Percentiles rank a stretch among this genome's conserved stretches.
Conservation (phyloP, 495 filamentous ascomycete species). For the Eremomyces bilateralis region DNA sequence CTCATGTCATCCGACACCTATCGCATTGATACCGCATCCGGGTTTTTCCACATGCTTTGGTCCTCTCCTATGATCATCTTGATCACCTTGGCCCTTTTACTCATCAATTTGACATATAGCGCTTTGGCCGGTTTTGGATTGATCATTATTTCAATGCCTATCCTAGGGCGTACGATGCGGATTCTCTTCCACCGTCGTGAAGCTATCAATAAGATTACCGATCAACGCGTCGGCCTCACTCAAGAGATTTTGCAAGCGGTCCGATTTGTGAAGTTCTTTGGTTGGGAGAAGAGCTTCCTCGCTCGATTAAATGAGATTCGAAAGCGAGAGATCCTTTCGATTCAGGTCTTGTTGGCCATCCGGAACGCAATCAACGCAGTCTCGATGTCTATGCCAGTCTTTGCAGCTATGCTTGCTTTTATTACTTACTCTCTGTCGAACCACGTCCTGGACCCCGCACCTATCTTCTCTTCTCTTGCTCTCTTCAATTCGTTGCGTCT, state of each 20-base stretch:
- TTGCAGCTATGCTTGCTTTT: slow-evolving; percentile 87
- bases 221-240: slow-evolving; percentile 72
- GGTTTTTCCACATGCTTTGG: slow-evolving; percentile 82
- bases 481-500: slow-evolving; percentile 80
- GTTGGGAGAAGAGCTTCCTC: slow-evolving; percentile 78
- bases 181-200: slow-evolving; percentile 46
- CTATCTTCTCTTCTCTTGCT: slow-evolving; percentile 79
- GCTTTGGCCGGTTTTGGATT: slow-evolving; percentile 74
- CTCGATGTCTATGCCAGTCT: slow-evolving; percentile 52
- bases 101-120: slow-evolving; percentile 74
- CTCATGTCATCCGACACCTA: slow-evolving; percentile 89
- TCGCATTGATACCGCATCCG: slow-evolving; percentile 64
- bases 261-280: slow-evolving; percentile 89
- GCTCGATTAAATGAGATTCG: slow-evolving; percentile 52
- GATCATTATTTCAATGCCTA: slow-evolving; percentile 52
- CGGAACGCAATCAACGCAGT: slow-evolving; percentile 70
- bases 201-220: slow-evolving; percentile 77
- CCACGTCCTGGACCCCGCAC: slow-evolving; percentile 46
- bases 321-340: slow-evolving; percentile 47
- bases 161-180: slow-evolving; percentile 51
- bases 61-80: slow-evolving; percentile 56
- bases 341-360: slow-evolving; percentile 60
- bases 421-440: slow-evolving; percentile 71
- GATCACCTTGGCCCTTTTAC: slow-evolving; percentile 52
- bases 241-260: slow-evolving; percentile 85